Base-by-base conservation (phyloP, 768 basidiomycete genomes). In the Russula emetica region DNA sequence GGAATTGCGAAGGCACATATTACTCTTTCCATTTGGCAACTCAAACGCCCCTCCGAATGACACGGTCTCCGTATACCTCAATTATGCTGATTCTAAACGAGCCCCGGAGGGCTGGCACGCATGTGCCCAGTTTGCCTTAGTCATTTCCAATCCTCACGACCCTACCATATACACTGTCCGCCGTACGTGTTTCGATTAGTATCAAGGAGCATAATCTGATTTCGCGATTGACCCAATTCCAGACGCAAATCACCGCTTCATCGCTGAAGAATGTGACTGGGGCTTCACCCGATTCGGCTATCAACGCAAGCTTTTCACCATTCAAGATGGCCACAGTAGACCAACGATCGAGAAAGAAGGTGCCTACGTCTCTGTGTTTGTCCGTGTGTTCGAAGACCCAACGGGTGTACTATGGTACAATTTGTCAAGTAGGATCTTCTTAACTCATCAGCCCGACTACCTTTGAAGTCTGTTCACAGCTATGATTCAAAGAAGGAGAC, bases 401-500 rank as follows among this genome's bases (percentile, higher is more conserved):
- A 98, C 97, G 1, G 97, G 97, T 63, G 97, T 98, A 0, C 77
- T 99, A 63, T 99, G 97, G 97, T 97, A 99, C 76, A 98, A 98
- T 75, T 98, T 75, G 94, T 98, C 74, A 98, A 98, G 97, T 98
- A 73, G 76, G 87, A 42, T 18, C 64, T 62, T 10, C 44, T 32
- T 10, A 42, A 20, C 4, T 57, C 60, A 57, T 24, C 18, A 22
- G 14, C 50, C 30, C 24, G 13, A 49, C 52, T 26, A 49, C 55
- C 22, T 24, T 28, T 67, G 50, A 66, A 55, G 9, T 24, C 57
- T 63, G 58, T 69, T 71, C 64, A 4, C 69, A 99, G 97, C 77
- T 99, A 99, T 74, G 97, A 99, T 74, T 99, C 97, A 47, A 99
- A 98, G 85, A 97, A 98, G 78, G 95, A 98, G 78, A 99, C 97